phyloP scores from a whole-genome alignment of 208 protist species.

The Balamuthia mandrillaris region DNA sequence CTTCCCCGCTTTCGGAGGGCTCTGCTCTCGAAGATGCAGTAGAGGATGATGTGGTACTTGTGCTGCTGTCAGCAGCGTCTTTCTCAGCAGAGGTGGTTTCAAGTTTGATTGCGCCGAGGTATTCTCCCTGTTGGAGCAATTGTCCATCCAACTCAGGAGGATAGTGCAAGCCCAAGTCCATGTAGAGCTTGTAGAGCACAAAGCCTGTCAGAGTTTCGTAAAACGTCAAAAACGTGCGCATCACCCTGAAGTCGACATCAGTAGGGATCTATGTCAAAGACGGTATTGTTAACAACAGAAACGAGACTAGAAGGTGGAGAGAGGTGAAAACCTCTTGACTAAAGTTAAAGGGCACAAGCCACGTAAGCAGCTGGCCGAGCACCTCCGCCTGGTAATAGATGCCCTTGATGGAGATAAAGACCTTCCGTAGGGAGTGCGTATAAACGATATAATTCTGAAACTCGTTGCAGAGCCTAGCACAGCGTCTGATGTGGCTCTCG shows the following conservation, averaged over 20 bases:
- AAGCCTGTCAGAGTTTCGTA: slow-evolving; percentile 93
- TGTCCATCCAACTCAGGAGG: too few species aligned
- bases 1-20: not conserved
- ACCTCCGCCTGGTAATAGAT: slow-evolving; percentile 97
- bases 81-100: not conserved
- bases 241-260: slow-evolving; percentile 91
- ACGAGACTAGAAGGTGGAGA: not conserved
- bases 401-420: slow-evolving; percentile 97
- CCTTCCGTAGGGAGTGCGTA: slow-evolving; percentile 82
- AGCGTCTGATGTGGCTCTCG: slow-evolving; percentile 72
- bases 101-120: not conserved
- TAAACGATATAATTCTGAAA: slow-evolving; percentile 76
- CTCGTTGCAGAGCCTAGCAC: slow-evolving; percentile 68
- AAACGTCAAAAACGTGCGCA: slow-evolving; percentile 95
- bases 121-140: not conserved
- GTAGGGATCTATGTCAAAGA: slow-evolving; percentile 67
- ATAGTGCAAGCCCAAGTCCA: not conserved
- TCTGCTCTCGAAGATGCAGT: not conserved
- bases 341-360: slow-evolving; percentile 96
- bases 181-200: slow-evolving; percentile 94
- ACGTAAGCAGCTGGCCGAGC: slow-evolving; percentile 89
- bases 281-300: not conserved
- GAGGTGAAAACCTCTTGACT: slow-evolving; percentile 71
- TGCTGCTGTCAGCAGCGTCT: not conserved
- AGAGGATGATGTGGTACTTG: not conserved